phyloP scores from a whole-genome alignment of 1,284 basidiomycete species.

The Lignosus rhinocerotis region DNA sequence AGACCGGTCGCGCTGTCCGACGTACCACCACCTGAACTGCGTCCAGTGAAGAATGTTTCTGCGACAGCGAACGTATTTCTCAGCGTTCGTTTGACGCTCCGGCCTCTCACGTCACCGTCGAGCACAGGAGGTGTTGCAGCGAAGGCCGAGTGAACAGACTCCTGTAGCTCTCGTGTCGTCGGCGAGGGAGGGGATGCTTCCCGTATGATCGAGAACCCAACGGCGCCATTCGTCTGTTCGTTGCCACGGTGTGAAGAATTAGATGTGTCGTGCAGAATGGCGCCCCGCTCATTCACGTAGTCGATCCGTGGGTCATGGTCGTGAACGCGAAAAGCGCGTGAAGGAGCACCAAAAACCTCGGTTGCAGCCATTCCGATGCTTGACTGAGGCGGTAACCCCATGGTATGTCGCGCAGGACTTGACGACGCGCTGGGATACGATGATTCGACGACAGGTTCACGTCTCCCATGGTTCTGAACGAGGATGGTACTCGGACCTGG shows the following conservation, averaged over 20 bases:
- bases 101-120: constrained; percentile 45
- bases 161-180: constrained; percentile 41
- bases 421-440: constrained; percentile 19
- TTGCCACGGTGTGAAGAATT: constrained; percentile 30
- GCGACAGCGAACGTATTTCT: constrained; percentile 66
- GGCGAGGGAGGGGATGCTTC: constrained; percentile 30
- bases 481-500: constrained; percentile 26
- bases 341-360: constrained; percentile 14
- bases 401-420: constrained; percentile 17
- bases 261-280: constrained; percentile 25
- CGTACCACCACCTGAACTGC: constrained; percentile 24
- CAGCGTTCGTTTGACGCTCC: constrained; percentile 63
- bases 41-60: constrained; percentile 60
- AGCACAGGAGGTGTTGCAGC: constrained; percentile 29
- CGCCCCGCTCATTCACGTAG: constrained; percentile 10
- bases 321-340: constrained; percentile 13
- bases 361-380: constrained; percentile 20
- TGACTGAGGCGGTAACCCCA: constrained; percentile 3
- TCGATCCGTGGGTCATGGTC: constrained; percentile 18
- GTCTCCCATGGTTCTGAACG: constrained; percentile 19
- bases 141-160: constrained; percentile 44
- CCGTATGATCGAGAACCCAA: constrained; percentile 25
- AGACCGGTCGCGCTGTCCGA: constrained; percentile 28
- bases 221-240: constrained; percentile 22
- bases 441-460: constrained; percentile 19